Evolutionary conservation across 108 stramenopile species (phyloP).

Genomic region (Cyclotella atomus): DNA sequence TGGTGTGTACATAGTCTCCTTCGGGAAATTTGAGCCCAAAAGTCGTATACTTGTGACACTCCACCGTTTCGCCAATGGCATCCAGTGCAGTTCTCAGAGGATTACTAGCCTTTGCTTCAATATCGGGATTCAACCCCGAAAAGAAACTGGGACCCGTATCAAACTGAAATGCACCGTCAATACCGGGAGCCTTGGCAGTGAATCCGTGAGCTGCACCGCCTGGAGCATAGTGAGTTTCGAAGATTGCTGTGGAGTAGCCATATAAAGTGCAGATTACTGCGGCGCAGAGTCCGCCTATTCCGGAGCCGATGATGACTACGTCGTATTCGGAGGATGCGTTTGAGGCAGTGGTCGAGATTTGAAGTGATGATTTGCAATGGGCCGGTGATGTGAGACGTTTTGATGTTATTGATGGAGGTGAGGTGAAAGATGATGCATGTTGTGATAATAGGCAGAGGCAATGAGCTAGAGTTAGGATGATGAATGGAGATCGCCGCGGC

Average conservation of each 20-base stretch:
- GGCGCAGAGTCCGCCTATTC: slow-evolving; percentile 86
- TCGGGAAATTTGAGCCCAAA: slow-evolving; percentile 78
- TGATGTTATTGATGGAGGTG: too few relatives aligned
- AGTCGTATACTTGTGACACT: slow-evolving; percentile 61
- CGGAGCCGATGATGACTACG: slow-evolving; percentile 75
- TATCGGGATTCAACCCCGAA: slow-evolving; percentile 71
- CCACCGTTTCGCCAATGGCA: slow-evolving; percentile 63
- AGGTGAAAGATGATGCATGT: too few relatives aligned
- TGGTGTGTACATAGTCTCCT: slow-evolving; percentile 67
- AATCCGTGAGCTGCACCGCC: slow-evolving; percentile 90
- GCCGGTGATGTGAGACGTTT: too few relatives aligned
- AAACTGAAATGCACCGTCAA: slow-evolving; percentile 68
- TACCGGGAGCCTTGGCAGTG: slow-evolving; percentile 28
- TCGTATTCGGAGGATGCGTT: slow-evolving; percentile 49
- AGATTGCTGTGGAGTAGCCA: slow-evolving; percentile 77
- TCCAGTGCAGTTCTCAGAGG: slow-evolving; percentile 72
- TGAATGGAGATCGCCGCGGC: too few relatives aligned
- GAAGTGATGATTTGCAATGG: too few relatives aligned
- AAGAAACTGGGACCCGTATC: slow-evolving; percentile 93
- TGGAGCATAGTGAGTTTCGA: slow-evolving; percentile 82
- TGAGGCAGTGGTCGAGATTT: neutral
- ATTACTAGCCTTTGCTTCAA: slow-evolving; percentile 61
- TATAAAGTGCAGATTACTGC: slow-evolving; percentile 79
- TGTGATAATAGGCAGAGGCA: too few relatives aligned
- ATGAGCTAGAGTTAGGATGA: too few relatives aligned